Conservation (phyloP, 2,329 filamentous ascomycete genomes). For the Pestalotiopsis sp. region DNA sequence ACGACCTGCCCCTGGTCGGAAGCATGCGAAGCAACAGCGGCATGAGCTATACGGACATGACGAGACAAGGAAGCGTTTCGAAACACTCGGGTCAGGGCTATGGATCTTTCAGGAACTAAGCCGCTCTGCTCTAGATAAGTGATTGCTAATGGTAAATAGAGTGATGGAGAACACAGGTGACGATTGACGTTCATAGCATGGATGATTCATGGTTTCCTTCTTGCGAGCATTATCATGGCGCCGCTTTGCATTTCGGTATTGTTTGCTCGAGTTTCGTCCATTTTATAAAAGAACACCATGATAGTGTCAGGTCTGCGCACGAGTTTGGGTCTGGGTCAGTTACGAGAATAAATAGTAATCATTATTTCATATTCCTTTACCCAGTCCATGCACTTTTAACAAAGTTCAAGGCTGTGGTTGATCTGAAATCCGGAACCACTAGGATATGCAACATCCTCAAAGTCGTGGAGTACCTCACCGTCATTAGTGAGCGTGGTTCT, state of each 20-base stretch:
- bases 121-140: not conserved
- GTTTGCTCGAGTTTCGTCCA: not conserved
- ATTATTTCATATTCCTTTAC: no score
- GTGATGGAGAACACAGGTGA: not conserved
- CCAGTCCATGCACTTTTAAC: no score
- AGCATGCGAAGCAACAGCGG: conserved; percentile 13
- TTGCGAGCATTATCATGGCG: not conserved
- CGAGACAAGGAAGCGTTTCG: not conserved
- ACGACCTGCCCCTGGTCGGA: conserved; percentile 17
- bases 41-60: conserved; percentile 4
- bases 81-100: not conserved
- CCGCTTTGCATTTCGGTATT: not conserved
- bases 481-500: no score
- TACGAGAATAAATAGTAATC: no score
- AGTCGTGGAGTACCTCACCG: no score
- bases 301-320: not conserved
- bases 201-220: not conserved
- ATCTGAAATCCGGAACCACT: no score
- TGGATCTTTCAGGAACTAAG: conserved; percentile 2
- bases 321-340: not conserved
- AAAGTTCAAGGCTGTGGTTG: no score
- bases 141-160: not conserved
- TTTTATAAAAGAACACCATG: not conserved
- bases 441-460: no score
- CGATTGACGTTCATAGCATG: not conserved